These are phyloP conservation scores for Tylopilus cervinicoccineus DNA, from an alignment of 768 basidiomycete genomes.

Conservation along the genomic window DNA sequence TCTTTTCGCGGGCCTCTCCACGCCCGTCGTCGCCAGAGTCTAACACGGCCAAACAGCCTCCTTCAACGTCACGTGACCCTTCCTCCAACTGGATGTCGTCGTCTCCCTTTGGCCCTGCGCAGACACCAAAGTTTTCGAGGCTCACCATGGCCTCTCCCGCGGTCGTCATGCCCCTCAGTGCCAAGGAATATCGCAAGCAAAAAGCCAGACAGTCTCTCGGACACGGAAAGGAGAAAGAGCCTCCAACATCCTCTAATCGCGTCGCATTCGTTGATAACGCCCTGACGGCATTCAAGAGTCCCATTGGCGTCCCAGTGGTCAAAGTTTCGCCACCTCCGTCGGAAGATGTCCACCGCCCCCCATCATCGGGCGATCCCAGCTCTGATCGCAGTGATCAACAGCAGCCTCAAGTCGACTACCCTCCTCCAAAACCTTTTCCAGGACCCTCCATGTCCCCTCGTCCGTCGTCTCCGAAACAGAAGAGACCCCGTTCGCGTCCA, in stretches of 20 bases:
- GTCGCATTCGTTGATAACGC: constrained; percentile 15
- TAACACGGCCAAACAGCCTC: constrained; percentile 12
- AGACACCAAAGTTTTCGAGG: constrained; percentile 29
- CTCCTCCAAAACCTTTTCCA: constrained; percentile 1
- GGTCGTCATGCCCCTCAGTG: constrained; percentile 31
- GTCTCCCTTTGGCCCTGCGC: constrained; percentile 28
- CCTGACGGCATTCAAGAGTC: background rate
- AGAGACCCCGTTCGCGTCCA: constrained; percentile 17
- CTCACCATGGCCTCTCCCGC: constrained; percentile 26
- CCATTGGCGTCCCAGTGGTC: constrained; percentile 6
- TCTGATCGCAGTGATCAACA: background rate
- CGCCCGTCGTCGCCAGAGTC: background rate
- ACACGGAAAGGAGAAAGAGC: constrained; percentile 8
- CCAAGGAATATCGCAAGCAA: constrained; percentile 24
- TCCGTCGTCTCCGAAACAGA: constrained; percentile 7
- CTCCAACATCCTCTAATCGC: background rate
- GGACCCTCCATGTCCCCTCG: constrained; percentile 3
- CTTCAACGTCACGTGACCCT: constrained; percentile 25
- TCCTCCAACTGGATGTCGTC: constrained; percentile 26
- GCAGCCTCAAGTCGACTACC: constrained; percentile 5
- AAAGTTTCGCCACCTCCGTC: constrained; percentile 16
- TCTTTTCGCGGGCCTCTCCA: constrained; percentile 15
- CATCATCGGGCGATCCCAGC: background rate
- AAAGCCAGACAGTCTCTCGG: constrained; percentile 10
- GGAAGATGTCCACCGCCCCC: background rate